Conservation (phyloP, 116 monocot genomes). For the Dioscorea cayenensis region DNA sequence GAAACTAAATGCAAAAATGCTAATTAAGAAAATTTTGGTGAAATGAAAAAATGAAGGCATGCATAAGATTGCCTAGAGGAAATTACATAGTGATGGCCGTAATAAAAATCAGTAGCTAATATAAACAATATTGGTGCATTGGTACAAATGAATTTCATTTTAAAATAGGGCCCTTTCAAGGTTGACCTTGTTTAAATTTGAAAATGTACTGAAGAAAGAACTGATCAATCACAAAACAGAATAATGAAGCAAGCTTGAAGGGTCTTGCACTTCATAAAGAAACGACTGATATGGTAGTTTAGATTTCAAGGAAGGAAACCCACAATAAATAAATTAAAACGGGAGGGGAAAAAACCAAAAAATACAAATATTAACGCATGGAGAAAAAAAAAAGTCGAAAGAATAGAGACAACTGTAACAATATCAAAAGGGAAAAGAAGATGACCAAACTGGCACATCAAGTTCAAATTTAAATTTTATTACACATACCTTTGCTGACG, state of each 20-base stretch:
- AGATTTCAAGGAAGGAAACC: not conserved
- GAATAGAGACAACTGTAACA: not conserved
- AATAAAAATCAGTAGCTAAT: not conserved
- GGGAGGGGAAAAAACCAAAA: not conserved
- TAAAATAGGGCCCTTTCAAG: too few species aligned
- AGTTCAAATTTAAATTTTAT: too few species aligned
- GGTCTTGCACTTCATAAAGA: too few species aligned
- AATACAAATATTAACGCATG: not conserved
- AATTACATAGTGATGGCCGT: not conserved
- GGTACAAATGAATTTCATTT: too few species aligned
- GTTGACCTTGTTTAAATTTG: too few species aligned
- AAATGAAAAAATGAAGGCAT: not conserved
- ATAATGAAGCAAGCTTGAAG: too few species aligned
- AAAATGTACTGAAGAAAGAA: too few species aligned
- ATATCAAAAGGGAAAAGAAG: not conserved
- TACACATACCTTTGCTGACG: conserved; percentile 75
- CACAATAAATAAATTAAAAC: not conserved
- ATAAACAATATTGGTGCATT: too few species aligned
- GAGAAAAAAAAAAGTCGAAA: not conserved
- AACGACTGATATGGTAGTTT: not conserved
- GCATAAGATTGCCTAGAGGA: not conserved
- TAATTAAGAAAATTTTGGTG: not conserved
- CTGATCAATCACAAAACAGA: too few species aligned
- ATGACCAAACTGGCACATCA: too few species aligned
- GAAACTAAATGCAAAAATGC: not conserved